These are phyloP conservation scores for Metarhizium guizhouense DNA, from an alignment of 2,329 filamentous ascomycete genomes.

Conservation along the genomic window DNA sequence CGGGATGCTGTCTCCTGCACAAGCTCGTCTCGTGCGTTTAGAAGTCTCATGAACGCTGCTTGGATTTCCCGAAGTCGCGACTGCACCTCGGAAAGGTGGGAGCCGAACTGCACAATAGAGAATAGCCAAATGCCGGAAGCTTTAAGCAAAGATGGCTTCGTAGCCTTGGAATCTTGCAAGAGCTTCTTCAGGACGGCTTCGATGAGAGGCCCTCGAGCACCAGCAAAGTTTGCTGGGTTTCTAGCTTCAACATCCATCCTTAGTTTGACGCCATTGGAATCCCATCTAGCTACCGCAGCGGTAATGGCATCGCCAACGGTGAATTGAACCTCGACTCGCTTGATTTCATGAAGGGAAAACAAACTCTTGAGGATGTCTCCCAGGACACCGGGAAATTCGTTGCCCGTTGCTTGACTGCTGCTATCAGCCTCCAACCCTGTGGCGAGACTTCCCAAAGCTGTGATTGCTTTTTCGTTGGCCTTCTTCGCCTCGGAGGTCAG, in stretches of 20 bases:
- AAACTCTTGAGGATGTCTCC: conserved; percentile 56
- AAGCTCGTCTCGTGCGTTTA: conserved; percentile 83
- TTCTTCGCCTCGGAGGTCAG: conserved; percentile 64
- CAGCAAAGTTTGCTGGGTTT: conserved; percentile 24
- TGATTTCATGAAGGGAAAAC: conserved; percentile 72
- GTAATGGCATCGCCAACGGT: conserved; percentile 82
- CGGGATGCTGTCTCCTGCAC: conserved; percentile 93
- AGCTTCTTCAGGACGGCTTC: conserved; percentile 59
- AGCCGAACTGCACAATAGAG: conserved; percentile 83
- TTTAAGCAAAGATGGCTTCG: conserved; percentile 83
- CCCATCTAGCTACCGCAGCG: conserved; percentile 70
- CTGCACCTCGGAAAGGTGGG: conserved; percentile 67
- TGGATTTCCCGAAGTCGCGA: conserved; percentile 69
- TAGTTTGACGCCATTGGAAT: conserved; percentile 68
- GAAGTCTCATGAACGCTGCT: conserved; percentile 75
- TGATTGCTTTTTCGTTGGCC: conserved; percentile 72
- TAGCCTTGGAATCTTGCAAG: conserved; percentile 67
- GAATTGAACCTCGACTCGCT: conserved; percentile 82
- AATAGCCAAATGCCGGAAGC: conserved; percentile 94
- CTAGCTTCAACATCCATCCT: conserved; percentile 63
- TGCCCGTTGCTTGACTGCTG: background rate
- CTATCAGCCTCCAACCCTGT: conserved; percentile 41
- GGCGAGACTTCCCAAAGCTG: conserved; percentile 69
- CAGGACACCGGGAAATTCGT: conserved; percentile 29
- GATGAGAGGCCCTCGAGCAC: conserved; percentile 33